Base-by-base conservation (phyloP, 2,329 filamentous ascomycete genomes). In the Blumeriella jaapii region DNA sequence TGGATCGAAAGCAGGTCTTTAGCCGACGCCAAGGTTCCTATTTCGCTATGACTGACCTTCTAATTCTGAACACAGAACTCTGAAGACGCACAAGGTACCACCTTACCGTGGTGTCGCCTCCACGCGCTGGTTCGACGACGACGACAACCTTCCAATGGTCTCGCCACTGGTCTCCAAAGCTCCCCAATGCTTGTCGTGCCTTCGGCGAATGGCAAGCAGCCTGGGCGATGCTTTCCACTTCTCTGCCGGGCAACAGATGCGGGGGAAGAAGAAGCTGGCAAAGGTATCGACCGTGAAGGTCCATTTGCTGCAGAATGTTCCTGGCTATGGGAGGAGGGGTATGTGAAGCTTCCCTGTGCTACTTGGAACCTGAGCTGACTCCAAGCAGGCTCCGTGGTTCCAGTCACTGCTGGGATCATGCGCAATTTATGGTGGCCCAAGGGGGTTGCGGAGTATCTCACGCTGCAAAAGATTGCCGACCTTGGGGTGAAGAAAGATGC, bases 371-470 rank as follows among this genome's bases (percentile, higher is more conserved):
- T 31, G 17, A 29, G n/a, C 39, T 46, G 16, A 44, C 31, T 22
- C 29, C 22, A 16, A 24, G 14, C 12, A 74, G 69, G 69, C 41
- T 54, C 64, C 12, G 62, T 71, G 40, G 57, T 74, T 13, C 64
- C 68, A 19, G 58, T 73, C 26, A 54, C 63, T n/a, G 54, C 58
- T 11, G 65, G 69, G 14, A 56, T 60, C 23, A 72, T 75, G 68
- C 61, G 70, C 44, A 71, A 71, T 49, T 53, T 56, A 35, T 71
- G 63, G 63, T 71, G 65, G 45, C 69, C 68, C 3, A 53, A 52
- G 27, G 56, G 60, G 39, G 56, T 64, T 42, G 70, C 69, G 42
- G 61, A 67, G 50, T 74, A 74, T 53, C 57, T 71, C 14, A 62
- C 66, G 29, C 45, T 51, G 22, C 50, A 53, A 24, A 62, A 67